Evolutionary conservation across 2,329 filamentous ascomycete genomes (phyloP), one percentile per base, ranked within the genome.

Genomic region (Microsporum ferrugineum): DNA sequence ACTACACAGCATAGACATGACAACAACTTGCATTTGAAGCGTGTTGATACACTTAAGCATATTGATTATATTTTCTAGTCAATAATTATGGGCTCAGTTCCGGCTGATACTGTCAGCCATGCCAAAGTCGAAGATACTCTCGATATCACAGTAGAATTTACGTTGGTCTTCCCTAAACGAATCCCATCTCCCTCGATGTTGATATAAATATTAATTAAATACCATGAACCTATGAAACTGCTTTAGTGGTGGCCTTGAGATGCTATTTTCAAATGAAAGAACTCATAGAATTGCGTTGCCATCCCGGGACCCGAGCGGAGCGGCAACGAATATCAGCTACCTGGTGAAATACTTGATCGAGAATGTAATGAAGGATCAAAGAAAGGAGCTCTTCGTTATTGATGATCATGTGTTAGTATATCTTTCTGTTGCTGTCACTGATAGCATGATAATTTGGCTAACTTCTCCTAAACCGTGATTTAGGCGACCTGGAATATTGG

Each of bases 401-500:
- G 89, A 96, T 65, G 85, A 82, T 68, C 86, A 91, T 69, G 87
- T 97, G 92, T 96, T 84, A 72, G 90, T 84, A 59, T 62, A 60
- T 45, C 4, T 34, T 57, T n/a, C 36, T n/a, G 10, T 59, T 8
- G 14, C 58, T 59, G n/a, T 38, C 29, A 31, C 27, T 41, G 12
- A 47, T 55, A 34, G n/a, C 33, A 53, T 39, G 34, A 6, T 17
- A 41, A 59, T 49, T 14, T 62, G 56, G 47, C 65, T 65, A 56
- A 66, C 67, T 68, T 71, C 59, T 69, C 66, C 63, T 67, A 8
- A 47, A 47, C 7, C 14, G 12, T 58, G 58, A 17, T n/a, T 31
- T 61, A 97, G 92, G 63, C 91, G 94, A 59, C 94, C 94, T 3
- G 94, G 94, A 2, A 96, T 99, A 72, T 83, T 99, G 49, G 92